Percentiles rank a stretch among this genome's conserved stretches.
Conservation (phyloP, 1,284 basidiomycete genomes). For the Meripilus lineatus region DNA sequence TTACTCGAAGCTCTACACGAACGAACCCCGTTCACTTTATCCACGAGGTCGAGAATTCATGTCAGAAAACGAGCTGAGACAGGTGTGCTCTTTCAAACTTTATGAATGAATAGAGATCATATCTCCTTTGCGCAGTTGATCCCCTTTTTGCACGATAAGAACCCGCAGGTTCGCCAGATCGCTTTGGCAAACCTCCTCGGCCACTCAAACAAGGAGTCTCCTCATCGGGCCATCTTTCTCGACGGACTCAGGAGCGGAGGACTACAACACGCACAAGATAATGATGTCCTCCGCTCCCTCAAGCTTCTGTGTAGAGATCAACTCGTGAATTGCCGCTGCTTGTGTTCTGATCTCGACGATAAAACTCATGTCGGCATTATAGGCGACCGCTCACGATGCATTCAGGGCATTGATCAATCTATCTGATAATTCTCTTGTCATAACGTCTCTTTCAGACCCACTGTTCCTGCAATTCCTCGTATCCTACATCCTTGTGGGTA, state of each 20-base stretch:
- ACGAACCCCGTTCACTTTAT: no score
- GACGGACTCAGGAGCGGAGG: constrained; percentile 49
- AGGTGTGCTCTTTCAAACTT: background rate
- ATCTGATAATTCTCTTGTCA: constrained; percentile 77
- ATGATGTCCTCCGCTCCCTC: constrained; percentile 68
- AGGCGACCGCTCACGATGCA: constrained; percentile 94
- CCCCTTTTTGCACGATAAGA: constrained; percentile 82
- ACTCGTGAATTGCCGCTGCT: constrained; percentile 43
- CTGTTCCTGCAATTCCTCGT: constrained; percentile 82
- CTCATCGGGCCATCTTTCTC: constrained; percentile 75
- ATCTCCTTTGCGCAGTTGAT: constrained; percentile 54
- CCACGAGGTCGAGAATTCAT: no score
- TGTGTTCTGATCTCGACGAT: constrained; percentile 3
- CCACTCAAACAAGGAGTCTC: constrained; percentile 71
- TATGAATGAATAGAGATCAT: background rate
- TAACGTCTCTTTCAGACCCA: constrained; percentile 66
- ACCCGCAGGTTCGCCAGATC: constrained; percentile 83
- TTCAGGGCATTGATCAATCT: constrained; percentile 94
- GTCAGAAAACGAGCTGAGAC: background rate
- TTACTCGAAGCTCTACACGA: background rate
- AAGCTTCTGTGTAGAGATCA: constrained; percentile 86
- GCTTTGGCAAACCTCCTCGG: constrained; percentile 81
- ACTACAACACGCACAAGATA: constrained; percentile 58
- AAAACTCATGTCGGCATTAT: constrained; percentile 12
- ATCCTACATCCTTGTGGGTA: constrained; percentile 84